Evolutionary conservation across 768 basidiomycete genomes (phyloP).

Genomic region (Infundibulicybe gibba): DNA sequence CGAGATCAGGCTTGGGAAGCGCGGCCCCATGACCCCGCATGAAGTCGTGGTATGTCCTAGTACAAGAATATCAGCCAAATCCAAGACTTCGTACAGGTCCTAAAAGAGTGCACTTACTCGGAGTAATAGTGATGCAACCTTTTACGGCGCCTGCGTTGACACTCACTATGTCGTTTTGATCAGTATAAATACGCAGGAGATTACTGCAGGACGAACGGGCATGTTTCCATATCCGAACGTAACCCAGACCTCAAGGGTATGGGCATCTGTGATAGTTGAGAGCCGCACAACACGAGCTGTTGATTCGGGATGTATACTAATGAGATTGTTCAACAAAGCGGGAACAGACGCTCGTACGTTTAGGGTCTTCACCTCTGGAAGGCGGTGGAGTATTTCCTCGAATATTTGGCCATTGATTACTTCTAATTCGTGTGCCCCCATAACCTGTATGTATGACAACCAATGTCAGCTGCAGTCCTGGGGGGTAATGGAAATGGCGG

Average conservation of each 20-base stretch:
- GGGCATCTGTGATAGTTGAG: not conserved
- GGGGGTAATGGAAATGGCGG: not conserved
- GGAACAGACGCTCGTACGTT: not conserved
- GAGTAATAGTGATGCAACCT: constrained; percentile 14
- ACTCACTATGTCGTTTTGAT: constrained; percentile 13
- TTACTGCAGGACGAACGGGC: constrained; percentile 15
- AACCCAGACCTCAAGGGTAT: not conserved
- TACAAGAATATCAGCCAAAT: not conserved
- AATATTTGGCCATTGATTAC: not conserved
- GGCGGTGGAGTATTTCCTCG: not conserved
- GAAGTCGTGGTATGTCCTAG: constrained; percentile 29
- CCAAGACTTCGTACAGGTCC: not conserved
- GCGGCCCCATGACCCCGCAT: constrained; percentile 8
- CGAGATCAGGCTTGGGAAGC: constrained; percentile 26
- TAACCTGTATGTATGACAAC: not conserved
- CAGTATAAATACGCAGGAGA: not conserved
- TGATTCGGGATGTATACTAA: no score
- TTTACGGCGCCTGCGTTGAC: constrained; percentile 13
- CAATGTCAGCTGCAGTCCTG: not conserved
- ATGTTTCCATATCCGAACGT: constrained; percentile 17
- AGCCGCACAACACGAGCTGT: not conserved
- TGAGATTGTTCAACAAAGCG: not conserved
- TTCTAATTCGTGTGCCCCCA: not conserved
- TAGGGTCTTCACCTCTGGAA: not conserved
- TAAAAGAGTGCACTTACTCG: constrained; percentile 11